These are phyloP conservation scores for Trichosporon ovoides DNA, from an alignment of 1,284 basidiomycete species.

Conservation along the genomic window DNA sequence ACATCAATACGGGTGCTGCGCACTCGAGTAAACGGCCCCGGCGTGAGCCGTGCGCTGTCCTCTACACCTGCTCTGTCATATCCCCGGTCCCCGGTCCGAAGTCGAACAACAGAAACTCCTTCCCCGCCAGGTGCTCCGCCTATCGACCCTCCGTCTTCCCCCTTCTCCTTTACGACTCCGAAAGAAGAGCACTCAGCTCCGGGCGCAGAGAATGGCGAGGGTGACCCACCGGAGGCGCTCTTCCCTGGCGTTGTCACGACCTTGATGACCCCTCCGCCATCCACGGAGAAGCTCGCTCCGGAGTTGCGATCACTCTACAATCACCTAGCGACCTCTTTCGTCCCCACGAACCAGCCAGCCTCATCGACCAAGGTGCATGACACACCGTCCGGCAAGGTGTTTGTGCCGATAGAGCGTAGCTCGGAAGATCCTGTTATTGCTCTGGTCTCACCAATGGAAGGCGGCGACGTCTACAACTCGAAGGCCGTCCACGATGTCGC, in stretches of 20 bases:
- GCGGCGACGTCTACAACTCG: slow-evolving; percentile 69
- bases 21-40: slow-evolving; percentile 1
- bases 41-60: not conserved
- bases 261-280: slow-evolving; percentile 9
- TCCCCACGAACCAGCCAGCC: slow-evolving; percentile 18
- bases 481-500: slow-evolving; percentile 71
- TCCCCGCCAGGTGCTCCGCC: not conserved
- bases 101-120: not conserved
- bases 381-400: not conserved
- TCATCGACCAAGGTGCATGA: not conserved
- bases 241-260: slow-evolving; percentile 21
- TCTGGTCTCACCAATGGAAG: slow-evolving; percentile 79
- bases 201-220: not conserved
- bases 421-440: slow-evolving; percentile 59
- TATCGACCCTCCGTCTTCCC: not conserved
- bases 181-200: not conserved
- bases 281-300: slow-evolving; percentile 8
- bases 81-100: not conserved
- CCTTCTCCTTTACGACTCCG: not conserved
- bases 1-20: slow-evolving; percentile 8
- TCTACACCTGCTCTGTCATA: not conserved
- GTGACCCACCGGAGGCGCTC: not conserved
- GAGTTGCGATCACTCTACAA: slow-evolving; percentile 19
- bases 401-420: not conserved
- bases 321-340: slow-evolving; percentile 21